Evolutionary conservation across 139 green algal genomes (phyloP), one percentile per base, ranked within the genome.

Genomic region (Chlamydomonas incerta): DNA sequence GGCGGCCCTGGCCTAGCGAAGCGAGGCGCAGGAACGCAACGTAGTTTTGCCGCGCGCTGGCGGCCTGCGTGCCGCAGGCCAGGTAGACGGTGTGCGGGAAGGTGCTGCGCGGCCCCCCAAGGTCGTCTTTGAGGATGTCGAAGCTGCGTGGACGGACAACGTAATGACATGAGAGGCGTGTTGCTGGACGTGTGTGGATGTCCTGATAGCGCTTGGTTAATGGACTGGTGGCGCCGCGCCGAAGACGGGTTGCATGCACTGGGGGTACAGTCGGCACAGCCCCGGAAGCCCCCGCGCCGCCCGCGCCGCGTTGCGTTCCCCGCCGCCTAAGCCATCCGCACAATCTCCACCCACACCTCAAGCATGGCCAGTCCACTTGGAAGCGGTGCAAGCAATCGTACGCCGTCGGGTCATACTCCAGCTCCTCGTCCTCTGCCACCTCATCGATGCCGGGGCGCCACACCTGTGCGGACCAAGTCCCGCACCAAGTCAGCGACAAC

Each of bases 361-460:
- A 93, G 92, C 95, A 98, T 10, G 98, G 98, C 98, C 98, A 99
- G 68, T 97, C 94, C 68, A 98, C 89, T 29, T 92, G 81, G 5
- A 92, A 94, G 28, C 88, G 86, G 71, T 97, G 95, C 88, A 99
- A 86, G 91, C 96, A 99, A 87, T 99, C 95, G 87, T 99, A 99
- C 2, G 96, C 96, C 3, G 94, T 96, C 34, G 95, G 94, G 88
- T 99, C 97, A 87, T 99, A 99, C 72, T 98, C 92, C 66, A 99
- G 90, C 88, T 96, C 92, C 91, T 99, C 97, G 23, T 94, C 97
- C 50, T 97, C 97, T 21, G 88, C 95, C 41, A 99, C 46, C 0
- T 81, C 83, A 67, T 94, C 91, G 46, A 94, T 85, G 0, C 95
- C 96, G 14, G 96, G 93, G 13, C 93, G 89, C 95, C 94, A 99